Base-by-base conservation (phyloP, 768 basidiomycete species). In the Agrocybe pediades region DNA sequence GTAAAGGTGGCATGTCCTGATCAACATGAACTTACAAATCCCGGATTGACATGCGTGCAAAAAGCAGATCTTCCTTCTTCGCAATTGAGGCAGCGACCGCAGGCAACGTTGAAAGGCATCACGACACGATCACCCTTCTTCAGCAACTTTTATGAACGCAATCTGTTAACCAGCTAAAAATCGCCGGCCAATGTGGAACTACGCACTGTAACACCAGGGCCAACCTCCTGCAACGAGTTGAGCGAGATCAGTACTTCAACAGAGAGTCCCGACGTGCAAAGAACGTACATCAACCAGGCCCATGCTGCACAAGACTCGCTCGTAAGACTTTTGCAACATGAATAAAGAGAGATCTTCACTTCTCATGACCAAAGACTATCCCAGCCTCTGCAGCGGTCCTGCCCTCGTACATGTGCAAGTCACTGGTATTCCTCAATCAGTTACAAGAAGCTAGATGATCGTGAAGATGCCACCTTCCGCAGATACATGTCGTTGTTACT, bases 41-140 rank as follows among this genome's bases (percentile, higher is more conserved):
- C 80, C 11, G 82, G 81, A 54, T 84, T 84, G 9, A 84, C 81
- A 44, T 76, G 64, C 2, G 80, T 83, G 62, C 81, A 84, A 62
- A 82, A 83, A 0, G 79, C 82, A 6, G 81, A 79, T 33, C 57
- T 73, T 9, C 77, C 74, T 59, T 77, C 76, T 47, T 82, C 81
- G 56, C 82, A 83, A 58, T 84, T 84, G 54, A 72, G 57, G 71
- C 82, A 83, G 17, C 80, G 77, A 15, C 82, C 82, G 56, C 81
- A 83, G 0, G 79, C 81, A 25, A 83, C 81, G 53, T 83, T 83
- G 70, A 83, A 83, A 1, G 81, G 82, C 74, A 82, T 78, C 20
- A 83, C 81, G n/a, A 83, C 80, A 25, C 82, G 74, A 58, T 84
- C 82, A 13, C 81, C 82, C 54, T 77, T 76, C 67, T 81, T 78